Conservation (phyloP, 495 filamentous ascomycete genomes). For the Umbilicaria muhlenbergii region DNA sequence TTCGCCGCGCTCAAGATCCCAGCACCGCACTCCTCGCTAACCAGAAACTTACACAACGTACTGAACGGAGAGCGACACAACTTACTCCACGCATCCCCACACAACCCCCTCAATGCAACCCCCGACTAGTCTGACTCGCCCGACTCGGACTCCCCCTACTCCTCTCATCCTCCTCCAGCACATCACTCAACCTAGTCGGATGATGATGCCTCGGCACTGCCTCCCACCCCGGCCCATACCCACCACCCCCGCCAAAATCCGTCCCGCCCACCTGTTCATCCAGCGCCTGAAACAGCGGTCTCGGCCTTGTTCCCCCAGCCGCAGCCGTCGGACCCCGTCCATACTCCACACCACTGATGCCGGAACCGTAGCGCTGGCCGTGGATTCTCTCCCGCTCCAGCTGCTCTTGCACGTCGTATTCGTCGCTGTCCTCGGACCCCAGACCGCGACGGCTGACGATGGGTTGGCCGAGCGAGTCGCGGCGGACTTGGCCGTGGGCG, state of each 20-base stretch:
- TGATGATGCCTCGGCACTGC: conserved; percentile 72
- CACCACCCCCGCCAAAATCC: conserved; percentile 43
- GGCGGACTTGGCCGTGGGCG: conserved; percentile 29
- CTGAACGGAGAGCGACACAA: not conserved
- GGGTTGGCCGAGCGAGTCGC: conserved; percentile 27
- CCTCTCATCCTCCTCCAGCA: conserved; percentile 56
- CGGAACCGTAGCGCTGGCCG: conserved; percentile 27
- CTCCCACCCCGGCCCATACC: conserved; percentile 60
- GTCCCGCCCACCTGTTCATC: conserved; percentile 5
- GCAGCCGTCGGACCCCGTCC: conserved; percentile 16
- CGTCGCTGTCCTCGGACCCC: conserved; percentile 34
- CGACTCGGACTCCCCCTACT: conserved; percentile 42
- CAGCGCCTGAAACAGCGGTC: not conserved
- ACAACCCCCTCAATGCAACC: conserved; percentile 9
- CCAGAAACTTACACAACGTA: not conserved
- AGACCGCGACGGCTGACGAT: conserved; percentile 21
- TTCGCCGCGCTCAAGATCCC: too few relatives aligned
- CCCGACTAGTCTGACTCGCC: conserved; percentile 28
- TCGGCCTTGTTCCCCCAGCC: conserved; percentile 10
- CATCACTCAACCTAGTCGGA: conserved; percentile 86
- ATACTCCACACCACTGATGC: conserved; percentile 12
- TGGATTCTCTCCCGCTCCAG: conserved; percentile 31
- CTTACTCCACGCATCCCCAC: not conserved
- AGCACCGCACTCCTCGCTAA: not conserved
- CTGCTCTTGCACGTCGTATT: conserved; percentile 34